Evolutionary conservation across 495 filamentous ascomycete genomes (phyloP).

Genomic region (Talaromyces nanjingensis): DNA sequence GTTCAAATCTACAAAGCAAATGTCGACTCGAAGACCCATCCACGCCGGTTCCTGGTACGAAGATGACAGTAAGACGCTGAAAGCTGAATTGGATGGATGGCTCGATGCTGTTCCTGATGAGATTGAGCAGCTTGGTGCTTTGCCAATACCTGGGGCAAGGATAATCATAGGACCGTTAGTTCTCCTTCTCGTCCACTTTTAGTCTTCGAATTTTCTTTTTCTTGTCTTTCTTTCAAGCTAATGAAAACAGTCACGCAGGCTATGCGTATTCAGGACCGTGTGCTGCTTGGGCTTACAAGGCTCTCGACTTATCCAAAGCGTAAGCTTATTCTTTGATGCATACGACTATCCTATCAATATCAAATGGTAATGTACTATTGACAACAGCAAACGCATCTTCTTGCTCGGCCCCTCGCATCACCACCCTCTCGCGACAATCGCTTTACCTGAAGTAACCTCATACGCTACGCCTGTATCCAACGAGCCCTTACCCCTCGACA

Average conservation of each 20-base stretch:
- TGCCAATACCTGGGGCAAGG: conserved; percentile 73
- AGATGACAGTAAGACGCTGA: conserved; percentile 48
- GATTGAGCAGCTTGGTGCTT: conserved; percentile 46
- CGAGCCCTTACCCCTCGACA: conserved; percentile 66
- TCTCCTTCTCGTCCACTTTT: not conserved
- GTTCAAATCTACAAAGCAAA: conserved; percentile 14
- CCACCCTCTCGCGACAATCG: conserved; percentile 67
- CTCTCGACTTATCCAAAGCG: conserved; percentile 76
- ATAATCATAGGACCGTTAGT: conserved; percentile 95
- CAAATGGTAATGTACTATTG: not conserved
- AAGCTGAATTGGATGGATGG: conserved; percentile 69
- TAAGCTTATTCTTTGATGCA: conserved; percentile 23
- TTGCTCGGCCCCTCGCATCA: conserved; percentile 93
- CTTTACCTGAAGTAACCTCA: conserved; percentile 63
- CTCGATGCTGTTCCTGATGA: conserved; percentile 62
- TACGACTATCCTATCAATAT: not conserved
- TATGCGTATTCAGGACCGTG: conserved; percentile 93
- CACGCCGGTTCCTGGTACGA: conserved; percentile 88
- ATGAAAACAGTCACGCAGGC: conserved; percentile 72
- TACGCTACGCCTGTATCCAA: conserved; percentile 85
- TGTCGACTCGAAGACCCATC: conserved; percentile 58
- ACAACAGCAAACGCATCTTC: conserved; percentile 75
- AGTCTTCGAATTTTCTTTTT: not conserved
- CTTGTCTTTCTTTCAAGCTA: conserved; percentile 3
- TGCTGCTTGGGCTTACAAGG: conserved; percentile 92